A percentile compares a stretch with the other conserved stretches of the same genome.
phyloP scores from a whole-genome alignment of 345 rosid genomes.

The Fremontodendron californicum region DNA sequence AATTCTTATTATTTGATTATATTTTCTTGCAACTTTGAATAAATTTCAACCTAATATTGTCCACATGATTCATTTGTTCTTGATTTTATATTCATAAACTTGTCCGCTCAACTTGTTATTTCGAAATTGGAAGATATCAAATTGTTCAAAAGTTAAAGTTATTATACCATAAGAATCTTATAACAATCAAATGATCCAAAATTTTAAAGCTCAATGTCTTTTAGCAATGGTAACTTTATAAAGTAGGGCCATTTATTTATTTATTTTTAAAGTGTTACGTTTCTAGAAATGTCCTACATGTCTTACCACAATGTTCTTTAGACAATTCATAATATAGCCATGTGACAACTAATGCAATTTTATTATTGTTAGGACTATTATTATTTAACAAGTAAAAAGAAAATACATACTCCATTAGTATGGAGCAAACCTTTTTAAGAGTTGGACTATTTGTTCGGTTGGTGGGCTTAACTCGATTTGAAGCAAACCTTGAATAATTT shows the following conservation, averaged over 20 bases:
- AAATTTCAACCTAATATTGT: background rate
- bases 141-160: background rate
- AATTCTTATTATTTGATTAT: background rate
- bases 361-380: background rate
- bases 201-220: background rate
- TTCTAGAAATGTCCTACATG: background rate
- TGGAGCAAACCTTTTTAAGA: too few relatives aligned
- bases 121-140: background rate
- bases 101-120: background rate
- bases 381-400: too few relatives aligned
- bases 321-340: background rate
- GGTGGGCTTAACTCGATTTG: too few relatives aligned
- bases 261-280: background rate
- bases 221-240: slow-evolving; percentile 1
- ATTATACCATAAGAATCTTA: background rate
- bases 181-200: background rate
- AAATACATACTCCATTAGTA: too few relatives aligned
- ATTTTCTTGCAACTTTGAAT: background rate
- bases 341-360: background rate
- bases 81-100: background rate
- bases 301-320: background rate
- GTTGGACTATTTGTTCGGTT: too few relatives aligned
- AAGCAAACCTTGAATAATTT: too few relatives aligned
- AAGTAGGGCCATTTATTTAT: background rate
- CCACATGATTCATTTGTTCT: background rate